Evolutionary conservation across 345 rosid species (phyloP), one percentile per base, ranked within the genome.

Genomic region (Eucalyptus victrix): DNA sequence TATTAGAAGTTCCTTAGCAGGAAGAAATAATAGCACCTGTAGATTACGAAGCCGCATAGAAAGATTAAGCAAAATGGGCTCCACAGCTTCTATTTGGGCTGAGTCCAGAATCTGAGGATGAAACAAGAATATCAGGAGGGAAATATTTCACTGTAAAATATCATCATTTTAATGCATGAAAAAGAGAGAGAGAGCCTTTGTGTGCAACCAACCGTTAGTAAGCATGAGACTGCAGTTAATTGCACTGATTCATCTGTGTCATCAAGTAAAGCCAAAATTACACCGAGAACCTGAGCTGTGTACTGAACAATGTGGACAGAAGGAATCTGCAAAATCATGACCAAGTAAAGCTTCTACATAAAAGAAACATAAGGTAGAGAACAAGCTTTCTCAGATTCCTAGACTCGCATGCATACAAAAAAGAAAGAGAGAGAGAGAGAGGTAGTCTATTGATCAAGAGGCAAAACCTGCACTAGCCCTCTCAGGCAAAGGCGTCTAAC

Each of bases 401-500:
- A 93, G 88, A 40, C 49, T 51, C 53, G 19, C 44, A 19, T 28
- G 15, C 44, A 30, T 37, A 80, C 23, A 30, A 50, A 49, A 30
- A 23, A 9, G 24, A 53, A 7, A 53, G 58, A 53, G 26, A 53
- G 58, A 53, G 17, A 81, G 19, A 37, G 44, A 44, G 58, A 51
- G 10, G 54, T 17, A 51, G 37, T 40, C 62, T 50, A 42, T 67
- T 23, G 76, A 21, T 30, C 58, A 62, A 45, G 58, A 87, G 67
- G 89, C 51, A 89, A 89, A 88, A 97, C 99, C 96, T 97, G 98
- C 89, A 96, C 99, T 88, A 97, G 92, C 92, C 99, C 99, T 92
- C 96, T 94, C 88, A 96, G 94, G 93, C 98, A 96, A 91, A 97
- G 99, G 91, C 99, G 92, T 91, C 99, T 94, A 91, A 97, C 99